Evolutionary conservation across 2,329 filamentous ascomycete genomes (phyloP).

Genomic region (Cordyceps tenuipes): DNA sequence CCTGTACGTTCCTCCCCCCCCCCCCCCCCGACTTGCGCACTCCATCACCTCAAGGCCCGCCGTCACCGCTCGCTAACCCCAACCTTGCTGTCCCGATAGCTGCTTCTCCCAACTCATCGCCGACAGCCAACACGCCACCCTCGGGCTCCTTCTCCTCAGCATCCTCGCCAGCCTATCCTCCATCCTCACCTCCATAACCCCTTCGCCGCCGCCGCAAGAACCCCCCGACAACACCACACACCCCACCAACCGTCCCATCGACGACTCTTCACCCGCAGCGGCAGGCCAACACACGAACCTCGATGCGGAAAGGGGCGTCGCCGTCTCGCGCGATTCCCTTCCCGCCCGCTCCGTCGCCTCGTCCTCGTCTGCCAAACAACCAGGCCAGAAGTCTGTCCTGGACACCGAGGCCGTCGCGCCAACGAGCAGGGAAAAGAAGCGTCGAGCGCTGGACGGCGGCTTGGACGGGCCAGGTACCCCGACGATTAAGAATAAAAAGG

Average conservation of each 20-base stretch:
- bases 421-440: conserved; percentile 24
- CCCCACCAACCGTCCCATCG: no score
- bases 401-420: not conserved
- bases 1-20: not conserved
- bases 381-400: not conserved
- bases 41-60: no score
- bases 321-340: conserved; percentile 20
- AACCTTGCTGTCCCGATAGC: conserved; percentile 23
- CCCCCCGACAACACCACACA: no score
- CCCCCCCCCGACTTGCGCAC: no score
- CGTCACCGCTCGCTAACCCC: no score
- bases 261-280: not conserved
- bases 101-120: conserved; percentile 62
- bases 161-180: conserved; percentile 51
- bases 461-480: not conserved
- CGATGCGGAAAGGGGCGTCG: conserved; percentile 21
- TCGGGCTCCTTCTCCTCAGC: conserved; percentile 62
- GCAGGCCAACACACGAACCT: not conserved
- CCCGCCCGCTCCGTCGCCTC: no score
- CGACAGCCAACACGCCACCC: conserved; percentile 62
- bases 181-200: conserved; percentile 30
- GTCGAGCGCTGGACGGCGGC: no score
- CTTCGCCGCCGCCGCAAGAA: conserved; percentile 16
- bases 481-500: conserved; percentile 38
- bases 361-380: not conserved